Percentiles rank a stretch among this genome's conserved stretches.
phyloP scores from a whole-genome alignment of 768 basidiomycete species.

The Mycena floridula region DNA sequence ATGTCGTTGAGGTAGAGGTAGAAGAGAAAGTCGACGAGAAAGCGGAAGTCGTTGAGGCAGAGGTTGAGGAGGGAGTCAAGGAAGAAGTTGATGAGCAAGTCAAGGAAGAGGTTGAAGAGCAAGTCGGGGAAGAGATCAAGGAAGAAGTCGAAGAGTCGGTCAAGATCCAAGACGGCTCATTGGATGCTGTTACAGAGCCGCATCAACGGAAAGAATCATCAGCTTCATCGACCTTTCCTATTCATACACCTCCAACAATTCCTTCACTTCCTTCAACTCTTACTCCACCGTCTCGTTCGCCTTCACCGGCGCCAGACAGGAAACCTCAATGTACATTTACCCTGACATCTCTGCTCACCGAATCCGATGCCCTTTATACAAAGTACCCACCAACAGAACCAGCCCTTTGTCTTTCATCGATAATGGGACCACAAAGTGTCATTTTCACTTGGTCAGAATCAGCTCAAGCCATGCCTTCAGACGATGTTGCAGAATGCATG shows the following conservation, averaged over 20 bases:
- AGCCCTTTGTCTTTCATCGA: slow-evolving; percentile 42
- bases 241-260: not conserved
- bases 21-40: not conserved
- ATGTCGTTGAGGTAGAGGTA: not conserved
- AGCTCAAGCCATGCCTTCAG: slow-evolving; percentile 33
- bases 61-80: slow-evolving; percentile 4
- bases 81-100: not conserved
- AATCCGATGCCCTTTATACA: slow-evolving; percentile 54
- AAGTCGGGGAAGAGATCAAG: not conserved
- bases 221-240: not conserved
- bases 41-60: not conserved
- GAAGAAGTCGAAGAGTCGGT: not conserved
- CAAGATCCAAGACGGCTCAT: not conserved
- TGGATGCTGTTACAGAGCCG: slow-evolving; percentile 1
- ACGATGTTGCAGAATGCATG: slow-evolving; percentile 57
- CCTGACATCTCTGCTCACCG: slow-evolving; percentile 44
- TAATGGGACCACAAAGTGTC: slow-evolving; percentile 76
- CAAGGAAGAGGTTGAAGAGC: not conserved
- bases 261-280: not conserved
- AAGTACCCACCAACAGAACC: slow-evolving; percentile 57
- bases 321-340: slow-evolving; percentile 24
- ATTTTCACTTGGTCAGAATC: slow-evolving; percentile 68
- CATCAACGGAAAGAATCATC: not conserved
- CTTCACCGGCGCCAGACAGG: slow-evolving; percentile 13
- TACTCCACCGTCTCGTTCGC: slow-evolving; percentile 5